Evolutionary conservation across 164 flowering plant species (phyloP), one percentile per base, ranked within the genome.

Genomic region (Litsea cubeba): DNA sequence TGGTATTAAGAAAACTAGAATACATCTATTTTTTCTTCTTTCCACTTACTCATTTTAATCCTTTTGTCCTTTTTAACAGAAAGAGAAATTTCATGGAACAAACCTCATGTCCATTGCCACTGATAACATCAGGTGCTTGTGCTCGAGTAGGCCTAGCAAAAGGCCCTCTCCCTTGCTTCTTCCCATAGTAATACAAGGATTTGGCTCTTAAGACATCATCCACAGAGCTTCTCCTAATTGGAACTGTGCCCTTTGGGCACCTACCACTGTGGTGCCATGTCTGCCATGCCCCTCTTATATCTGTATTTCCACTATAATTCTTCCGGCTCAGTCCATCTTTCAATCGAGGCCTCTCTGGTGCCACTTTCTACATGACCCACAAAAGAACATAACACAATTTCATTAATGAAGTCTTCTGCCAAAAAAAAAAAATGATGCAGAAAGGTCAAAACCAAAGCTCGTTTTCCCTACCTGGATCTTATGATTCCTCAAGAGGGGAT

Each of bases 61-160:
- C 35, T 30, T 3, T 3, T 3, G 7, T 12, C 1, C 15, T 51
- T 51, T 51, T 12, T 15, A 51, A 51, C 58, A 51, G 18, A 2
- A 65, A 14, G 75, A 30, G 12, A 1, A 20, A 32, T 12, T 15
- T 51, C 58, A 40, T 12, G 18, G 20, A 15, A 94, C 98, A 40
- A 85, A 95, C 98, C 95, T 95, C 97, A 73, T 95, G 98, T 46
- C 97, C 97, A 75, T 89, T 89, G 77, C 90, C 91, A 68, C 93
- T 90, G 62, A 89, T 87, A 1, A 91, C 89, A 78, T 95, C 97
- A 2, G 97, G 95, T 1, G 97, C 92, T 94, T 97, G 70, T 94
- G 98, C 88, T 67, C 87, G 87, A 35, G 69, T 24, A 4, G 81
- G 80, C 51, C 83, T 57, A n/a, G 77, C 62, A 66, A 73, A 80